Conservation (phyloP, 768 basidiomycete species). For the Lepiota brunneoincarnata region DNA sequence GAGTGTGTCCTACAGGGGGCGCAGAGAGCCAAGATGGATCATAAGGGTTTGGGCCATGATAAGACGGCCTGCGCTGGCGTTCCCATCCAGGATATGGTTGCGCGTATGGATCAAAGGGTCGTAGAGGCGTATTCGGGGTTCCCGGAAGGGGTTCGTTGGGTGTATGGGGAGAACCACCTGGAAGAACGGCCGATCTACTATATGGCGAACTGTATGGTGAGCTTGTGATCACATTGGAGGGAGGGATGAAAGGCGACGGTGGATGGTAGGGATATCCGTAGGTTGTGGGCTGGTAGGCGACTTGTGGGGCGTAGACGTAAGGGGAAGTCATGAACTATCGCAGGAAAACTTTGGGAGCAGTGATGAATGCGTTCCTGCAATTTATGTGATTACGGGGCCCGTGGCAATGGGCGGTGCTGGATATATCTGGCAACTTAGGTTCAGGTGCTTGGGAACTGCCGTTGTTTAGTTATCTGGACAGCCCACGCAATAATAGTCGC, state of each 20-base stretch:
- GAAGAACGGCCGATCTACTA: background rate
- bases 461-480: constrained; percentile 1
- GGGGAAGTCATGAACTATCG: background rate
- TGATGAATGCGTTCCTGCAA: background rate
- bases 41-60: background rate
- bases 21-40: background rate
- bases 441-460: background rate
- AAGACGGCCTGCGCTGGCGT: constrained; percentile 1
- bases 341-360: background rate
- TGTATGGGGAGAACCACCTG: background rate
- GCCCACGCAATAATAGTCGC: background rate
- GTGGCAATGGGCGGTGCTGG: background rate
- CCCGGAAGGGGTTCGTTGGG: background rate
- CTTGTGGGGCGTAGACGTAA: background rate
- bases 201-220: constrained; percentile 6
- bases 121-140: background rate
- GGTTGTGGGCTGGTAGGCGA: background rate
- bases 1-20: background rate
- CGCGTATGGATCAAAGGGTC: background rate
- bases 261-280: background rate
- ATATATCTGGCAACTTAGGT: background rate
- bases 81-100: background rate
- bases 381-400: background rate
- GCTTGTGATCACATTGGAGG: background rate
- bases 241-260: constrained; percentile 6